Conservation (phyloP, 1,139 yeast species). For the Magnusiomyces tetraspermus region DNA sequence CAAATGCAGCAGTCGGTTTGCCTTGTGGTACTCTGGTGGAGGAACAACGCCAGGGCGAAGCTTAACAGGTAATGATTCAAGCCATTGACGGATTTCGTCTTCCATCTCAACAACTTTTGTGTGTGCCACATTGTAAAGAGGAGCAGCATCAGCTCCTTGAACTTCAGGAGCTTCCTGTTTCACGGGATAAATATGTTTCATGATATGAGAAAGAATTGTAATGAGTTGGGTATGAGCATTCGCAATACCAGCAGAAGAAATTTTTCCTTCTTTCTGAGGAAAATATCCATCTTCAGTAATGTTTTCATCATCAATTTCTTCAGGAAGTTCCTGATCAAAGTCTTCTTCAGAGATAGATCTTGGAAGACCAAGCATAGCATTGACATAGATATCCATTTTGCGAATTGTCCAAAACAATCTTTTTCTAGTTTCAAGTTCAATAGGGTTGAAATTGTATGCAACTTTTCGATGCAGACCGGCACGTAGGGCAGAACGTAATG, state of each 20-base stretch:
- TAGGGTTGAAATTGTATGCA: conserved; percentile 59
- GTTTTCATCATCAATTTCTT: conserved; percentile 79
- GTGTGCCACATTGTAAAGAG: conserved; percentile 35
- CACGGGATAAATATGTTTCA: conserved; percentile 49
- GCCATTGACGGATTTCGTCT: conserved; percentile 64
- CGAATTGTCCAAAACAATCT: conserved; percentile 81
- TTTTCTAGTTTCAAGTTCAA: conserved; percentile 77
- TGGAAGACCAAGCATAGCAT: conserved; percentile 83
- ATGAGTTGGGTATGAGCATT: conserved; percentile 75
- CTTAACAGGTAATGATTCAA: conserved; percentile 61
- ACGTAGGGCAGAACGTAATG: conserved; percentile 72
- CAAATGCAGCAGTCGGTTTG: conserved; percentile 66
- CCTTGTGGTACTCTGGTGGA: conserved; percentile 60
- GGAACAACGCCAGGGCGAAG: conserved; percentile 60
- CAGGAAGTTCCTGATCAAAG: conserved; percentile 80
- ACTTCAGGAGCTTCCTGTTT: conserved; percentile 27
- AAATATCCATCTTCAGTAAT: conserved; percentile 53
- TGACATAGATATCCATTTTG: conserved; percentile 85
- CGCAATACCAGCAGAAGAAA: conserved; percentile 74
- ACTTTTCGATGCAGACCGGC: conserved; percentile 82
- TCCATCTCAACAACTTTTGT: conserved; percentile 67
- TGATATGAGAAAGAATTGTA: conserved; percentile 47
- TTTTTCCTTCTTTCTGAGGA: conserved; percentile 32
- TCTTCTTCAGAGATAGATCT: conserved; percentile 59
- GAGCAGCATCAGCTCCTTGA: conserved; percentile 11